Percentiles rank a stretch among this genome's conserved stretches.
phyloP scores from a whole-genome alignment of 2,329 filamentous ascomycete genomes.

The Thelonectria blattea region DNA sequence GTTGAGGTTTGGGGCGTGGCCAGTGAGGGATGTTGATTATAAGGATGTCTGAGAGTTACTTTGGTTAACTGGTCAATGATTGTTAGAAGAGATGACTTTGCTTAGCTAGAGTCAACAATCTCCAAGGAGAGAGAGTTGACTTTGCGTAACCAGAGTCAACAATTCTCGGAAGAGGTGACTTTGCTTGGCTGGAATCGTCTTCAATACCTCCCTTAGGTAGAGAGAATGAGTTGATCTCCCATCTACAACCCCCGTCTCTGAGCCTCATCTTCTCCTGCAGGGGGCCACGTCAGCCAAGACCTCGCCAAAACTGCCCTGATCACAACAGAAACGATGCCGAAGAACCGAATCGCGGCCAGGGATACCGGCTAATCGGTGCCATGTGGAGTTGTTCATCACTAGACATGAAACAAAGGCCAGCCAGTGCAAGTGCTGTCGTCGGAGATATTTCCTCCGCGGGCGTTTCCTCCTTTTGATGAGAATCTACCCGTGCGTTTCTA shows the following conservation, averaged over 20 bases:
- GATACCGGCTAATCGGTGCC: constrained; percentile 2
- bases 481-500: too few species aligned
- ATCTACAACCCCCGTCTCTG: background rate
- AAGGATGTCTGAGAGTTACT: constrained; percentile 33
- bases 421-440: background rate
- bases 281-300: constrained; percentile 13
- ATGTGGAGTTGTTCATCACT: constrained; percentile 8
- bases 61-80: too few species aligned
- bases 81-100: too few species aligned
- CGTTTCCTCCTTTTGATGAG: background rate
- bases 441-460: background rate
- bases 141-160: too few species aligned
- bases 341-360: background rate
- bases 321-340: constrained; percentile 8
- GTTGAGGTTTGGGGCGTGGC: constrained; percentile 34
- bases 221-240: background rate
- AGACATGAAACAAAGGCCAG: constrained; percentile 9
- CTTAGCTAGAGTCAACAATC: too few species aligned
- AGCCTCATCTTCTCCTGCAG: background rate
- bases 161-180: too few species aligned
- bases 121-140: background rate
- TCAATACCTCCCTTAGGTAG: too few species aligned
- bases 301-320: background rate
- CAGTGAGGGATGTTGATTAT: constrained; percentile 42
- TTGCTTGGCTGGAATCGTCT: too few species aligned